phyloP scores from a whole-genome alignment of 257 asterid species.

The Paulownia fortunei region DNA sequence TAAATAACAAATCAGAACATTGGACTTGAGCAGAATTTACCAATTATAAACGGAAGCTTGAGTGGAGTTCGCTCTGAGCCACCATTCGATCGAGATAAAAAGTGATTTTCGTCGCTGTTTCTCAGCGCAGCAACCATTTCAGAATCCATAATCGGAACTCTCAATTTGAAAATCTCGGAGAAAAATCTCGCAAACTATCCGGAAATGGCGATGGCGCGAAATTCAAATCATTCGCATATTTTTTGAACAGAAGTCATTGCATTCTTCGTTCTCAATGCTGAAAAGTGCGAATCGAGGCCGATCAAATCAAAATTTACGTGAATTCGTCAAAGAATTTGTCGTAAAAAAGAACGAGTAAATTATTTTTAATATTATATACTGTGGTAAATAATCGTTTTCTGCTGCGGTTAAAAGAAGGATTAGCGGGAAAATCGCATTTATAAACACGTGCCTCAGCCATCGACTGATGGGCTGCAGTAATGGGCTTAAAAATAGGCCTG shows the following conservation, averaged over 20 bases:
- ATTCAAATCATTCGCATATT: slow-evolving; percentile 18
- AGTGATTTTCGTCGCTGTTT: slow-evolving; percentile 29
- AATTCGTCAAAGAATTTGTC: background rate
- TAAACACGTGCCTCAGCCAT: slow-evolving; percentile 21
- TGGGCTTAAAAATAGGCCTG: slow-evolving; percentile 9
- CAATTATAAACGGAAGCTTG: slow-evolving; percentile 77
- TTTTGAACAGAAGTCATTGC: background rate
- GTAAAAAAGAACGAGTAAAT: background rate
- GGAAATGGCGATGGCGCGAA: slow-evolving; percentile 9
- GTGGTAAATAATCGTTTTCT: background rate
- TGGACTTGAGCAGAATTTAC: slow-evolving; percentile 41
- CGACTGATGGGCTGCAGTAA: slow-evolving; percentile 17
- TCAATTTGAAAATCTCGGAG: background rate
- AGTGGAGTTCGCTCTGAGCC: slow-evolving; percentile 41
- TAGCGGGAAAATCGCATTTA: slow-evolving; percentile 51
- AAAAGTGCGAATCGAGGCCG: background rate
- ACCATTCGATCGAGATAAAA: slow-evolving; percentile 38
- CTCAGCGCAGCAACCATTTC: slow-evolving; percentile 33
- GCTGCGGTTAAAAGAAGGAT: slow-evolving; percentile 10
- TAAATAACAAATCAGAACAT: background rate
- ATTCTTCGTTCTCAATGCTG: background rate
- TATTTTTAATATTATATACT: background rate
- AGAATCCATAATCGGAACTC: slow-evolving; percentile 34
- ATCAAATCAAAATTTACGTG: background rate
- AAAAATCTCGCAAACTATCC: background rate